These are phyloP conservation scores for Capronia americana DNA, from an alignment of 2,329 filamentous ascomycete species.

Conservation along the genomic window DNA sequence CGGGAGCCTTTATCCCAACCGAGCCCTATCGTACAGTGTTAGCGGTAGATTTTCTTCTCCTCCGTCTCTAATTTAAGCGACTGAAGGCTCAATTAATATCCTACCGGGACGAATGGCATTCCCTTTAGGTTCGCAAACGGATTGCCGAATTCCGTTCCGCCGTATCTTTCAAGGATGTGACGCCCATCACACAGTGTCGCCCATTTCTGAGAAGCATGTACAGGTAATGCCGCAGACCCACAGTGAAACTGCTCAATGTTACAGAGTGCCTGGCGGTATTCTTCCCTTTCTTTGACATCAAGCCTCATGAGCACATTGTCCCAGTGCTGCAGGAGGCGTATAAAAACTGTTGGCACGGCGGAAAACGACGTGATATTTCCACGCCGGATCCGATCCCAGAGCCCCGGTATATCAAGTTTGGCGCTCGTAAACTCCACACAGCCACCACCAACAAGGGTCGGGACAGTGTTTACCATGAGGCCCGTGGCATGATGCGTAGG, in stretches of 20 bases:
- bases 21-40: conserved; percentile 25
- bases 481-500: conserved; percentile 43
- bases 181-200: conserved; percentile 48
- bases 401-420: conserved; percentile 44
- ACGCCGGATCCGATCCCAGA: conserved; percentile 46
- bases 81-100: neutral
- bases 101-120: conserved; percentile 1
- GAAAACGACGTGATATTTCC: conserved; percentile 46
- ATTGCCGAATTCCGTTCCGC: conserved; percentile 52
- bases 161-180: conserved; percentile 51
- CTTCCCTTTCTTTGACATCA: conserved; percentile 31
- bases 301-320: conserved; percentile 30
- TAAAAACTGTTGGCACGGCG: conserved; percentile 51
- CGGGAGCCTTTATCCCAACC: conserved; percentile 46
- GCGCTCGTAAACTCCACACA: conserved; percentile 51
- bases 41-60: too few species aligned
- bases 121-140: conserved; percentile 48
- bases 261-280: conserved; percentile 52
- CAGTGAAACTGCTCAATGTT: conserved; percentile 33
- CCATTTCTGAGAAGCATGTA: conserved; percentile 59
- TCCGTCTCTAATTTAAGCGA: neutral
- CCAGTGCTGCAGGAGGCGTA: conserved; percentile 46
- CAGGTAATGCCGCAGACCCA: conserved; percentile 55
- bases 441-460: conserved; percentile 46
- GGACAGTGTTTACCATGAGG: conserved; percentile 42